These are phyloP conservation scores for Barbarea vulgaris DNA, from an alignment of 345 rosid genomes.

Conservation along the genomic window DNA sequence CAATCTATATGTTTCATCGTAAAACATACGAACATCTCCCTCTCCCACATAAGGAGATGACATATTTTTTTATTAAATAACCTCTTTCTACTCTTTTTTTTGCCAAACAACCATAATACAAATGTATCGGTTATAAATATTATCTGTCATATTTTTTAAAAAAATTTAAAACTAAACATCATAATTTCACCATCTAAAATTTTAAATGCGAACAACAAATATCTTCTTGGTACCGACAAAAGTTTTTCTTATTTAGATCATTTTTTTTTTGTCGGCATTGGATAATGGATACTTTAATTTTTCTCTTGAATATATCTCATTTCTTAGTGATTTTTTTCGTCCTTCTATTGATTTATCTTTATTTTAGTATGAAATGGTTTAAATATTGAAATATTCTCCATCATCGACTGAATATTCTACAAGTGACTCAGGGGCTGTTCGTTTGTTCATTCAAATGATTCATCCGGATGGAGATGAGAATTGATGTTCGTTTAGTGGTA, in stretches of 20 bases:
- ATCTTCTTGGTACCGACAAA: conserved; percentile 6
- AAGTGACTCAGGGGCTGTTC: no score
- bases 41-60: no score
- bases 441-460: no score
- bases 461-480: no score
- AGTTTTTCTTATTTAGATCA: background rate
- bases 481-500: no score
- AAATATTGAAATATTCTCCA: background rate
- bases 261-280: background rate
- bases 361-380: background rate
- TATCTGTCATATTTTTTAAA: background rate
- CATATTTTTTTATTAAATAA: background rate
- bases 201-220: background rate
- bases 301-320: background rate
- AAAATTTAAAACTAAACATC: background rate
- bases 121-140: background rate
- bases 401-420: conserved; percentile 28
- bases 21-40: no score
- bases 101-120: background rate
- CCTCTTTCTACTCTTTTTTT: background rate
- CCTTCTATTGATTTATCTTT: background rate
- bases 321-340: background rate
- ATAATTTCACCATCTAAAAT: background rate
- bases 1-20: no score
- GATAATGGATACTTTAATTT: background rate